Percentiles rank a stretch among this genome's conserved stretches.
Evolutionary conservation across 768 basidiomycete genomes (phyloP).

Genomic region (Pseudohyphozyma bogoriensis): DNA sequence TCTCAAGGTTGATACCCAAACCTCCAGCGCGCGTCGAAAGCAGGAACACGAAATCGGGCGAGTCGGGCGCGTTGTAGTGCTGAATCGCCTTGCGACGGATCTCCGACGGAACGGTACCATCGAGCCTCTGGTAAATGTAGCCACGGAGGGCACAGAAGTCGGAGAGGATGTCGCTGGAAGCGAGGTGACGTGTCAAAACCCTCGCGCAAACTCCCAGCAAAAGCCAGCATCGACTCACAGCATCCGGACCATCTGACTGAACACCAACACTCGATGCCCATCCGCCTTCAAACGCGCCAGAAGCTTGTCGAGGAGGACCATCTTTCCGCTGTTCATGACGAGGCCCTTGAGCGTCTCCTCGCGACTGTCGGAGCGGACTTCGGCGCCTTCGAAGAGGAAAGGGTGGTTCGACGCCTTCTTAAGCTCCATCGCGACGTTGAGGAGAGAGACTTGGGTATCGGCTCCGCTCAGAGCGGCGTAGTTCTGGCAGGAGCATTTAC

Average conservation of each 20-base stretch:
- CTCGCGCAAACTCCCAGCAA: background rate
- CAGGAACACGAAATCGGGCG: conserved; percentile 91
- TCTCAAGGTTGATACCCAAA: conserved; percentile 96
- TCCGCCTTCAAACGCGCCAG: conserved; percentile 79
- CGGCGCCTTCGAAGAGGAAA: conserved; percentile 93
- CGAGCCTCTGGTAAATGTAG: conserved; percentile 85
- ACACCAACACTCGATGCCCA: conserved; percentile 93
- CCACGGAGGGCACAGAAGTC: conserved; percentile 88
- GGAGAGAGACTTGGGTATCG: conserved; percentile 77
- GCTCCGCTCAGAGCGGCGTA: conserved; percentile 77
- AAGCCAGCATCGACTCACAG: conserved; percentile 40
- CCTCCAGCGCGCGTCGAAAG: conserved; percentile 95
- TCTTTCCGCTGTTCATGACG: conserved; percentile 96
- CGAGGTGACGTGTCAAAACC: background rate
- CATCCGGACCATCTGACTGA: conserved; percentile 97
- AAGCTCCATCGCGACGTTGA: conserved; percentile 98
- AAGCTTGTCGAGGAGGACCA: conserved; percentile 95
- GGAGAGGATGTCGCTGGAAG: conserved; percentile 76
- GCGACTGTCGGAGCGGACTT: conserved; percentile 49
- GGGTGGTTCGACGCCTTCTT: conserved; percentile 94
- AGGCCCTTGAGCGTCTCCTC: conserved; percentile 90
- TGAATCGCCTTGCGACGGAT: conserved; percentile 89
- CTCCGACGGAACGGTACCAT: conserved; percentile 83
- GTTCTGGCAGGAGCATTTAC: conserved; percentile 49
- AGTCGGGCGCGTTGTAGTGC: conserved; percentile 87